These are phyloP conservation scores for Sphagnum contortum DNA, from an alignment of 225 moss, liverwort and hornwort species.

Conservation along the genomic window DNA sequence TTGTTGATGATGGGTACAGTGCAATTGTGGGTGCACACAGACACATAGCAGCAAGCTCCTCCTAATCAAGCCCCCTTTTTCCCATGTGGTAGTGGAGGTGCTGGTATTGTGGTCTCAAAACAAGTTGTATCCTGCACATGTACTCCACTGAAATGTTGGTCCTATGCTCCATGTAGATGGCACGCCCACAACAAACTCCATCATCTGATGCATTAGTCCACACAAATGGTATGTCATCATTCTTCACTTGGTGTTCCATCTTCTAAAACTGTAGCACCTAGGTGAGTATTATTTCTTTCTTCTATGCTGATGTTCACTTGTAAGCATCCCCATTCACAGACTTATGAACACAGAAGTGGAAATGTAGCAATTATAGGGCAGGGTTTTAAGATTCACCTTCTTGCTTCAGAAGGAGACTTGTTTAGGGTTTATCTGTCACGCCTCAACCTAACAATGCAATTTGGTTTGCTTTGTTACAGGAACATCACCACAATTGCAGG, in stretches of 20 bases:
- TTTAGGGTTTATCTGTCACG: too few relatives aligned
- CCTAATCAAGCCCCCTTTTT: too few relatives aligned
- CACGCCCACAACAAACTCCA: too few relatives aligned
- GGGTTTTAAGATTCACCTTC: not conserved
- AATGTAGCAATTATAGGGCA: not conserved
- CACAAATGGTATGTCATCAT: constrained; percentile 30
- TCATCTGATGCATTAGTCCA: constrained; percentile 26
- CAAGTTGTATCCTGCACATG: not conserved
- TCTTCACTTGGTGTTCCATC: not conserved
- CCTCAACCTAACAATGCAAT: not conserved
- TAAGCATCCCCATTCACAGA: not conserved
- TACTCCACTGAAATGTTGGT: not conserved
- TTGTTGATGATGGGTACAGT: not conserved
- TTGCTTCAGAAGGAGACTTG: not conserved
- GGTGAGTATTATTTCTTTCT: not conserved
- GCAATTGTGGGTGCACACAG: not conserved
- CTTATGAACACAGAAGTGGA: not conserved
- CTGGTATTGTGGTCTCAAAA: too few relatives aligned
- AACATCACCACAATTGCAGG: constrained; percentile 33
- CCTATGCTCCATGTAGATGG: not conserved
- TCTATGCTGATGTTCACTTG: not conserved
- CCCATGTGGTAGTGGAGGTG: too few relatives aligned
- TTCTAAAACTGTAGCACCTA: not conserved
- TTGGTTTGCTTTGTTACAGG: constrained; percentile 20
- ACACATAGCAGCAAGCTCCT: too few relatives aligned